A percentile compares a stretch with the other conserved stretches of the same genome.
Evolutionary conservation across 257 asterid genomes (phyloP).

Genomic region (Solanum ossicruentum): DNA sequence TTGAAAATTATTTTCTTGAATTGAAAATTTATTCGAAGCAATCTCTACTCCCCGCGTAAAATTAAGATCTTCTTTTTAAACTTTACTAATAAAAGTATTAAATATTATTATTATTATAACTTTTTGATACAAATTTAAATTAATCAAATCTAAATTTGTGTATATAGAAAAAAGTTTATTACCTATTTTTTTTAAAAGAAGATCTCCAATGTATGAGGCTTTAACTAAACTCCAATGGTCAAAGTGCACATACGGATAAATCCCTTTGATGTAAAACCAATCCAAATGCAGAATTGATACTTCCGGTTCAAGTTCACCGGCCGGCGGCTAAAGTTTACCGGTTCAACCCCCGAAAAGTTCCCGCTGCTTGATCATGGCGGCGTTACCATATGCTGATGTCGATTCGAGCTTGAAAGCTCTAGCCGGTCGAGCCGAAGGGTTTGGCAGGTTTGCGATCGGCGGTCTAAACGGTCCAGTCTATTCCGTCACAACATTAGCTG

Average conservation of each 20-base stretch:
- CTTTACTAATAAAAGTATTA: too few relatives aligned
- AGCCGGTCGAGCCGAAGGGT: conserved; percentile 84
- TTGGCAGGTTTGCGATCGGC: conserved; percentile 65
- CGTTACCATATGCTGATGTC: conserved; percentile 46
- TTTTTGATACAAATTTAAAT: background rate
- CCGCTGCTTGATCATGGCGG: conserved; percentile 4
- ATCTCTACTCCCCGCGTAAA: too few relatives aligned
- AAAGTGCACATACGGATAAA: background rate
- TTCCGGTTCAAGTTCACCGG: background rate
- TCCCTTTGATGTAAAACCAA: background rate
- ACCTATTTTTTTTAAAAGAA: background rate
- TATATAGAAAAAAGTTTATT: background rate
- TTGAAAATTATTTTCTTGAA: too few relatives aligned
- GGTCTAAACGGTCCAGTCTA: conserved; percentile 59
- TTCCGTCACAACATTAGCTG: conserved; percentile 51
- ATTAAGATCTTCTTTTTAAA: too few relatives aligned
- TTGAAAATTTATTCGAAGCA: too few relatives aligned
- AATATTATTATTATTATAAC: background rate
- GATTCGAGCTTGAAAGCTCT: conserved; percentile 48
- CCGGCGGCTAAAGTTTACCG: background rate
- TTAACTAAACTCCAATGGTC: background rate
- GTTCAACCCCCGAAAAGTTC: background rate
- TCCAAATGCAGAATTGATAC: background rate
- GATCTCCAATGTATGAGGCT: background rate
- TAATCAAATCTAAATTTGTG: background rate